These are phyloP conservation scores for Centella asiatica DNA, from an alignment of 129 eudicot genomes.

Conservation along the genomic window DNA sequence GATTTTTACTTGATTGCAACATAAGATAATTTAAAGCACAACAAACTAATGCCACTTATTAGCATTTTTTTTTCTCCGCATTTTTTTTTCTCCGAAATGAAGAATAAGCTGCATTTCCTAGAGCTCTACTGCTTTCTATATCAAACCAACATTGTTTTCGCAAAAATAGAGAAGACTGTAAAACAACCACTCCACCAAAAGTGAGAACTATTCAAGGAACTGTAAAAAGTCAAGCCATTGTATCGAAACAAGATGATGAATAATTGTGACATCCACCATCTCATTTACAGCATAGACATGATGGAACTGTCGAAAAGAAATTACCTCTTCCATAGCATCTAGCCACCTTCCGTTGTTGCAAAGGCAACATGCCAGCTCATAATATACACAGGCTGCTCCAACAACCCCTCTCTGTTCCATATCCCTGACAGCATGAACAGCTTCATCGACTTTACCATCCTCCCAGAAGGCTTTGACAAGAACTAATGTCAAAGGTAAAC, in stretches of 20 bases:
- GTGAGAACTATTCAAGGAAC: not conserved
- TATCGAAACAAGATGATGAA: not conserved
- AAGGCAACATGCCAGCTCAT: conserved; percentile 90
- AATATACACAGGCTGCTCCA: conserved; percentile 73
- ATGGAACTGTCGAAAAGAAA: not conserved
- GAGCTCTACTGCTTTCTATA: not conserved
- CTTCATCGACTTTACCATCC: conserved; percentile 80
- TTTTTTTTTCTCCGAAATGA: too few relatives aligned
- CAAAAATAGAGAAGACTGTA: not conserved
- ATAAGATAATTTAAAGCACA: too few relatives aligned
- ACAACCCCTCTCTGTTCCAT: conserved; percentile 82
- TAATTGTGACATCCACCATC: not conserved
- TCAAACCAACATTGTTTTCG: not conserved
- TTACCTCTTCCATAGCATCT: conserved; percentile 82
- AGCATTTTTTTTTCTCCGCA: too few relatives aligned
- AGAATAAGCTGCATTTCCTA: not conserved
- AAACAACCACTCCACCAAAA: not conserved
- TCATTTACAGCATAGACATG: not conserved
- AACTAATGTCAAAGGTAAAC: conserved; percentile 33
- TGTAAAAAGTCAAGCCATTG: not conserved
- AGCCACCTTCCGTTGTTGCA: conserved; percentile 91
- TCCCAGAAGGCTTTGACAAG: conserved; percentile 74
- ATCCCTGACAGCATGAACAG: conserved; percentile 68
- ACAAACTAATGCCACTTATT: too few relatives aligned
- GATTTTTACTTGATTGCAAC: too few relatives aligned